Conservation (phyloP, 768 basidiomycete genomes). For the Ramaria sp. region DNA sequence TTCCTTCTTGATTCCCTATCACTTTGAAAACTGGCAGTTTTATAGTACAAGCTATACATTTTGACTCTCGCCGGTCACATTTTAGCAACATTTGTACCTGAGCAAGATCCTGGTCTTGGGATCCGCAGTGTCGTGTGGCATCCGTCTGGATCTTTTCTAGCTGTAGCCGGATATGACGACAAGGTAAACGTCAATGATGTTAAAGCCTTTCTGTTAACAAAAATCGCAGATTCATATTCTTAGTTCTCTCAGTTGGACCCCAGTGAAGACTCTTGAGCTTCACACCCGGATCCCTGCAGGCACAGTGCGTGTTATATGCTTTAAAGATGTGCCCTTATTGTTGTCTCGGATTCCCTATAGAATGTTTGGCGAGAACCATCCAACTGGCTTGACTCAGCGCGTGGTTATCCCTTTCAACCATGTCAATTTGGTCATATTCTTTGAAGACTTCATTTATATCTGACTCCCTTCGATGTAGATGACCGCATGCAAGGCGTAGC, state of each 20-base stretch:
- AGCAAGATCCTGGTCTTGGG: conserved; percentile 74
- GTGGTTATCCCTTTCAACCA: conserved; percentile 79
- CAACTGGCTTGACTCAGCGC: conserved; percentile 75
- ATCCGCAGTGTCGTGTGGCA: conserved; percentile 77
- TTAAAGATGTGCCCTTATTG: neutral
- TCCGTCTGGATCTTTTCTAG: conserved; percentile 73
- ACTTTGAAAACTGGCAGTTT: neutral
- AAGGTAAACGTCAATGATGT: conserved; percentile 35
- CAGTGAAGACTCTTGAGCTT: conserved; percentile 51
- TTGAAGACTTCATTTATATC: neutral
- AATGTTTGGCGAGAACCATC: conserved; percentile 77
- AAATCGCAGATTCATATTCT: conserved; percentile 55
- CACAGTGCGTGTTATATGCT: conserved; percentile 33
- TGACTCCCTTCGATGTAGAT: conserved; percentile 29
- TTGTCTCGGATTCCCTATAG: conserved; percentile 27
- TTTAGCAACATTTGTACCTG: conserved; percentile 57
- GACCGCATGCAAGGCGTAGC: conserved; percentile 51
- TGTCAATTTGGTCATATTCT: conserved; percentile 35
- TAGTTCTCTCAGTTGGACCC: conserved; percentile 66
- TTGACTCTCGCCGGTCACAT: conserved; percentile 54
- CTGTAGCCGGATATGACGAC: conserved; percentile 82
- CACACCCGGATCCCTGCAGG: conserved; percentile 42
- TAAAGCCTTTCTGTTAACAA: neutral
- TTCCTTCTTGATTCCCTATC: conserved; percentile 3
- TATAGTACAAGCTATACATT: conserved; percentile 67